Percentiles rank a stretch among this genome's conserved stretches.
Conservation (phyloP, 83 land plant genomes). For the Diphasiastrum complanatum region DNA sequence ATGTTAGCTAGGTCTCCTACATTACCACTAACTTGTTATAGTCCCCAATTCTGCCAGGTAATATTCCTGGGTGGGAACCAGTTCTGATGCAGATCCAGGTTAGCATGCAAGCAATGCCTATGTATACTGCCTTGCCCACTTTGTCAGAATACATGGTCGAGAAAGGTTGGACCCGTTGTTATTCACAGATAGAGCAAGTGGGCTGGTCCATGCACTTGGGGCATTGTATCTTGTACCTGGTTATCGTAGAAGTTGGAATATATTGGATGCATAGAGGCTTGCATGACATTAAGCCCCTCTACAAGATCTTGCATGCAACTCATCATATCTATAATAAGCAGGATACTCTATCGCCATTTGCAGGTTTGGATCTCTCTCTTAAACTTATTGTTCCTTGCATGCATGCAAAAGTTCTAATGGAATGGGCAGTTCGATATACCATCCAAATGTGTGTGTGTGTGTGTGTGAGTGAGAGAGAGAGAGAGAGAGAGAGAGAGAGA, state of each 20-base stretch:
- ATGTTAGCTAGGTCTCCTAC: background rate
- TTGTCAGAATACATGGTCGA: constrained; percentile 84
- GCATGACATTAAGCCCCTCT: constrained; percentile 85
- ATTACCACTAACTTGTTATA: background rate
- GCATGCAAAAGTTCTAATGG: no score
- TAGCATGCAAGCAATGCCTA: constrained; percentile 87
- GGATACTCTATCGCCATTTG: constrained; percentile 89
- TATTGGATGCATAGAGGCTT: constrained; percentile 91
- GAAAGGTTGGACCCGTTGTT: constrained; percentile 87
- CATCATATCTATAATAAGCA: constrained; percentile 97
- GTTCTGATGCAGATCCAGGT: constrained; percentile 72
- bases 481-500: no score
- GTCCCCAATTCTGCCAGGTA: constrained; percentile 48
- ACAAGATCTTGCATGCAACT: constrained; percentile 88
- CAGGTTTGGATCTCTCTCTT: constrained; percentile 41
- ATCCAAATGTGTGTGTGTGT: no score
- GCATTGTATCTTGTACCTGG: constrained; percentile 37
- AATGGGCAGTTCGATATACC: no score
- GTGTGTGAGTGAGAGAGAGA: no score
- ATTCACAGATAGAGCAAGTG: constrained; percentile 45
- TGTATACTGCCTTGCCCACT: constrained; percentile 62
- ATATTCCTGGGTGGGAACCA: constrained; percentile 54
- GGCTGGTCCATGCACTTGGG: constrained; percentile 47
- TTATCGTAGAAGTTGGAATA: constrained; percentile 71
- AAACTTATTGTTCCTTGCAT: no score